These are phyloP conservation scores for Asclepias syriaca DNA, from an alignment of 257 asterid genomes.

Conservation along the genomic window DNA sequence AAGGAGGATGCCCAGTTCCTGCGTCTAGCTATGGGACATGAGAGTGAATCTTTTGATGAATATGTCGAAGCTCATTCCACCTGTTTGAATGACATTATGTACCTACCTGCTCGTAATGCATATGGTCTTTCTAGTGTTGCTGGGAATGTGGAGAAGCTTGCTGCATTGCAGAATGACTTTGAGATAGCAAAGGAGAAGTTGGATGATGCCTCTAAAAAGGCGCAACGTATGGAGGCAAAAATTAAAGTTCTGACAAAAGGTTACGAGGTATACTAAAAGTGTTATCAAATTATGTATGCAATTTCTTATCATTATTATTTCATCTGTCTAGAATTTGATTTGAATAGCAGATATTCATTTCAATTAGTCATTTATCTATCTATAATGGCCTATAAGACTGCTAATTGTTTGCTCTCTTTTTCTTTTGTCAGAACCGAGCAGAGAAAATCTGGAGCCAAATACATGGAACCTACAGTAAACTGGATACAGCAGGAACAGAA, in stretches of 20 bases:
- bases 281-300: not conserved
- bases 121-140: conserved; percentile 93
- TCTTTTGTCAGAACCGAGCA: conserved; percentile 53
- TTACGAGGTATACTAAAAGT: conserved; percentile 57
- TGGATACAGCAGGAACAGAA: conserved; percentile 88
- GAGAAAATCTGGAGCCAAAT: conserved; percentile 74
- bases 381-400: not conserved
- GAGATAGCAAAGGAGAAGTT: conserved; percentile 77
- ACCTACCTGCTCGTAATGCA: conserved; percentile 73
- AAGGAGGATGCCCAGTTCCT: conserved; percentile 54
- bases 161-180: conserved; percentile 77
- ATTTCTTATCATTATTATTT: not conserved
- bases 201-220: conserved; percentile 92
- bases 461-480: conserved; percentile 70
- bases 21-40: conserved; percentile 82
- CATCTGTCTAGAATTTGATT: not conserved
- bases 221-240: conserved; percentile 76
- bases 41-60: conserved; percentile 65
- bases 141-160: conserved; percentile 71
- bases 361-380: not conserved
- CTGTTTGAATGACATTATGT: conserved; percentile 76
- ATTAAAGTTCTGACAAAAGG: conserved; percentile 87
- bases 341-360: not conserved
- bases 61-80: conserved; percentile 79
- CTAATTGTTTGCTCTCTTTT: not conserved